Conservation (phyloP, 2,329 filamentous ascomycete genomes). For the Fusarium heterosporum region DNA sequence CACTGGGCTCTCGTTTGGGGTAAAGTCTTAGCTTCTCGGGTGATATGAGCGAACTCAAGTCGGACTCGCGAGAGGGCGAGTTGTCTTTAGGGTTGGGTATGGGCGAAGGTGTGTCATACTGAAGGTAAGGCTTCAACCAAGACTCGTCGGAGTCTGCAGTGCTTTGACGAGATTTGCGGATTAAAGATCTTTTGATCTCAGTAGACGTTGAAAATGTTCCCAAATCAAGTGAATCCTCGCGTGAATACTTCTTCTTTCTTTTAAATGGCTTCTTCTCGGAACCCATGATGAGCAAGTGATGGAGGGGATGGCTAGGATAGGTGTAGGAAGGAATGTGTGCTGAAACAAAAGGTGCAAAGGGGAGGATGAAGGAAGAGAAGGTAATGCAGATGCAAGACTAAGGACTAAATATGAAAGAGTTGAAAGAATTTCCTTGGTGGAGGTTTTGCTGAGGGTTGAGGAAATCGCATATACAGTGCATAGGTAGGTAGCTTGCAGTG, state of each 20-base stretch:
- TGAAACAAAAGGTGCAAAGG: neutral
- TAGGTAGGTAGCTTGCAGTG: conserved; percentile 15
- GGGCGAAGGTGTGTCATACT: no score
- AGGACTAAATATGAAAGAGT: no score
- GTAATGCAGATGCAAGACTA: neutral
- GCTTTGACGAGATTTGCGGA: neutral
- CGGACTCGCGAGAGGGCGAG: no score
- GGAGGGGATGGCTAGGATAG: neutral
- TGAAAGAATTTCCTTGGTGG: accelerated
- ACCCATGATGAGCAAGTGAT: neutral
- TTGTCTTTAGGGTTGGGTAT: no score
- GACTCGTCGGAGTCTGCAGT: neutral
- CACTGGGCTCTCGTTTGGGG: neutral
- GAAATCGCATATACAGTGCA: neutral
- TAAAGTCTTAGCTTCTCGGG: neutral
- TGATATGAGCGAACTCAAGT: neutral
- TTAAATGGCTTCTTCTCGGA: neutral
- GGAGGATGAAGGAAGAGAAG: no score
- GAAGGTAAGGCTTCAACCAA: neutral
- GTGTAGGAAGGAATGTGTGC: neutral
- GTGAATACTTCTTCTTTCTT: neutral
- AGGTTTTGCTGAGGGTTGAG: neutral
- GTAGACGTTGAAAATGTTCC: accelerated
- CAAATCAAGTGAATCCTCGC: neutral
- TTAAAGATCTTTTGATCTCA: neutral